Evolutionary conservation across 441 rosid species (phyloP).

Genomic region (Gossypium laxum): DNA sequence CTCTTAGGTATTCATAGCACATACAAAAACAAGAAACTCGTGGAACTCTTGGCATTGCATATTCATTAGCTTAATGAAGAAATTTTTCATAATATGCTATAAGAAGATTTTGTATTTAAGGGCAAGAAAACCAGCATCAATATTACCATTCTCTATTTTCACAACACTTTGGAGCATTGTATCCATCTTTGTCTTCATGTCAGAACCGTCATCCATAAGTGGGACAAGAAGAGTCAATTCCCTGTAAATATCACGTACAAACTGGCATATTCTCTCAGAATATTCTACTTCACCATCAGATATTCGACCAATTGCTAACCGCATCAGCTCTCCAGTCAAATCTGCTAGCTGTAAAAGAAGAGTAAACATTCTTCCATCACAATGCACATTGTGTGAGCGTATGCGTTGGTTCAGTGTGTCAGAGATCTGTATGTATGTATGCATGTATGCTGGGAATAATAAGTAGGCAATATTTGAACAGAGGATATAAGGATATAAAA

Average conservation of each 20-base stretch:
- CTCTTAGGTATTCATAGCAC: not conserved
- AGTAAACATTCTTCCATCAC: not conserved
- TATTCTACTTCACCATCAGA: slow-evolving; percentile 80
- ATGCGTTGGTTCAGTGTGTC: not conserved
- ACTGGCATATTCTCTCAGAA: slow-evolving; percentile 62
- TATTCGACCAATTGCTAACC: slow-evolving; percentile 78
- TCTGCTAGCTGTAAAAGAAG: slow-evolving; percentile 64
- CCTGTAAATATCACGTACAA: slow-evolving; percentile 73
- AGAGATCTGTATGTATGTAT: not conserved
- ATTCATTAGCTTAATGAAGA: not conserved
- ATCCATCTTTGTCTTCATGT: slow-evolving; percentile 86
- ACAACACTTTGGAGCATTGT: slow-evolving; percentile 79
- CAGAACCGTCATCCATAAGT: slow-evolving; percentile 61
- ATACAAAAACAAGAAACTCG: not conserved
- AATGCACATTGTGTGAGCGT: not conserved
- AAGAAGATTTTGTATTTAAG: not conserved
- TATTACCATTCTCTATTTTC: slow-evolving; percentile 79
- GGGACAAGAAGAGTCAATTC: slow-evolving; percentile 69
- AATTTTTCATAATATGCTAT: not conserved
- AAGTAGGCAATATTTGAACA: not conserved
- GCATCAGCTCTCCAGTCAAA: slow-evolving; percentile 89
- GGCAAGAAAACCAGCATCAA: not conserved
- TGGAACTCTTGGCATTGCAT: not conserved
- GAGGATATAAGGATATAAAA: not conserved
- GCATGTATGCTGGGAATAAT: not conserved